Percentiles rank a stretch among this genome's conserved stretches.
phyloP scores from a whole-genome alignment of 106 monocot genomes.

The Xerophyta viscosa region DNA sequence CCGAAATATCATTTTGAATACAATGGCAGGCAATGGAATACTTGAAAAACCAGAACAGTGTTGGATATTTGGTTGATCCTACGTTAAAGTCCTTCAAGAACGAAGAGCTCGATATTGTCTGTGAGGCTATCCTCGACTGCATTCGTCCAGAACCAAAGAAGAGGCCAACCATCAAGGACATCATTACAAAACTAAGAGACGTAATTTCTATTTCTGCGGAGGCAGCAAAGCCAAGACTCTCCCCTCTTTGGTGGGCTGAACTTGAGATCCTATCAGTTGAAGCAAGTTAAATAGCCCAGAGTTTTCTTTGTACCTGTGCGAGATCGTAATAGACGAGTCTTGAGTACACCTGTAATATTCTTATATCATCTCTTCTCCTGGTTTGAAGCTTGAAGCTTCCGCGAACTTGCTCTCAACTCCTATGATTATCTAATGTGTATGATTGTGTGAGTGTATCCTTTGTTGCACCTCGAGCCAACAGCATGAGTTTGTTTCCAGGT shows the following conservation, averaged over 20 bases:
- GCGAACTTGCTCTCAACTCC: too few species aligned
- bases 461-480: too few species aligned
- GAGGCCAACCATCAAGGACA: constrained; percentile 48
- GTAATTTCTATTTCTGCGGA: constrained; percentile 57
- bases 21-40: constrained; percentile 48
- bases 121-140: constrained; percentile 62
- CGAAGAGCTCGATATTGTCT: constrained; percentile 46
- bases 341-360: too few species aligned
- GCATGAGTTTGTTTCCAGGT: too few species aligned
- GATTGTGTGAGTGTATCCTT: too few species aligned
- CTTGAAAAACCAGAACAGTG: constrained; percentile 34
- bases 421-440: too few species aligned
- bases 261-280: constrained; percentile 80
- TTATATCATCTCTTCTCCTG: too few species aligned
- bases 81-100: constrained; percentile 37
- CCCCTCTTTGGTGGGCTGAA: constrained; percentile 98
- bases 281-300: constrained; percentile 25
- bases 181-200: constrained; percentile 25
- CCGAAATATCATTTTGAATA: too few species aligned
- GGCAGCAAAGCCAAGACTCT: constrained; percentile 63
- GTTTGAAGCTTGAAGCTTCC: too few species aligned
- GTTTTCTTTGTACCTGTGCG: too few species aligned
- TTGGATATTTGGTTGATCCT: constrained; percentile 51
- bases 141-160: constrained; percentile 28
- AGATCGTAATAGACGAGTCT: too few species aligned